A percentile compares a stretch with the other conserved stretches of the same genome.
phyloP scores from a whole-genome alignment of 805 yeast genomes.

The Wickerhamiella lipophila region DNA sequence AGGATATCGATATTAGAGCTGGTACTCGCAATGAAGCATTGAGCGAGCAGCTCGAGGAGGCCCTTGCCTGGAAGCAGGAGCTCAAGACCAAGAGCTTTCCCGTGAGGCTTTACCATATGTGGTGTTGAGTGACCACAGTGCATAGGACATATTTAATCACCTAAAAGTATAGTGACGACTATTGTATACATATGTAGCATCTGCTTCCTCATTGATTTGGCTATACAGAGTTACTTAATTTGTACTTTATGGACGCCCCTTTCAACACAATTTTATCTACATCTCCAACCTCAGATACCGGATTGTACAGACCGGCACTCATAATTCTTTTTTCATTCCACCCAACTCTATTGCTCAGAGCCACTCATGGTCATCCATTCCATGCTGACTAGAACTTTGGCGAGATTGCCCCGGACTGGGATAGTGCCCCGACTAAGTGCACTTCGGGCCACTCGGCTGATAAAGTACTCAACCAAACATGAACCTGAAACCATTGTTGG shows the following conservation, averaged over 20 bases:
- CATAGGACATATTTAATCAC: neutral
- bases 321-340: too few relatives aligned
- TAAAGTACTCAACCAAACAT: neutral
- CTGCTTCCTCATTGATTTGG: too few relatives aligned
- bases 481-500: neutral
- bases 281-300: too few relatives aligned
- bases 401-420: constrained; percentile 3
- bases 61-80: constrained; percentile 43
- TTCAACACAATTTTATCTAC: too few relatives aligned
- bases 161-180: too few relatives aligned
- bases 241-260: too few relatives aligned
- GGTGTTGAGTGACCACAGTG: constrained; percentile 53
- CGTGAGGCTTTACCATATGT: constrained; percentile 40
- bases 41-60: constrained; percentile 33
- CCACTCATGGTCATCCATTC: neutral
- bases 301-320: too few relatives aligned
- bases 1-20: constrained; percentile 45
- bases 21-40: constrained; percentile 53
- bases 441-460: neutral
- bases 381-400: neutral
- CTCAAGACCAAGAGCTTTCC: constrained; percentile 36
- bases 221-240: too few relatives aligned
- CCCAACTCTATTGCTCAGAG: too few relatives aligned
- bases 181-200: too few relatives aligned
- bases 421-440: neutral